Evolutionary conservation across 441 rosid species (phyloP), one percentile per base, ranked within the genome.

Genomic region (Geranium incanum): DNA sequence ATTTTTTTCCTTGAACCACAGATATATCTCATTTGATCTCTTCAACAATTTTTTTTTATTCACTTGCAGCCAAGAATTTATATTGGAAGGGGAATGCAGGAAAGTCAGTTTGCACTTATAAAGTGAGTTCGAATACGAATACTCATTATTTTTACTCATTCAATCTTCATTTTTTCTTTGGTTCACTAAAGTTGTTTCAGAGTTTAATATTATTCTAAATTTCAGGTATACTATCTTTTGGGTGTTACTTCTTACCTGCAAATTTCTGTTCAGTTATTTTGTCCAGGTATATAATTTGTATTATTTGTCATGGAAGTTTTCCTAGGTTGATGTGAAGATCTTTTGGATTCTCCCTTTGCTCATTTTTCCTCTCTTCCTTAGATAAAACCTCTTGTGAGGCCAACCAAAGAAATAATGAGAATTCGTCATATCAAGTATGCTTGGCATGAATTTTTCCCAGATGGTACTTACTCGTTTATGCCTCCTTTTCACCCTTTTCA

Each of bases 31-130:
- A 52, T 70, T 77, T 70, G n/a, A 72, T 81, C 70, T 72, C 67
- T 71, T 83, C 52, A 81, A 63, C 71, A 69, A 18, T 68, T 45
- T 36, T 72, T 72, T 68, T 71, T 48, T 48, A 8, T 57, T 63
- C 71, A 12, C 75, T 71, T 81, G 82, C 95, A 95, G 98, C 99
- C 96, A 73, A 89, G 99, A 83, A 85, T 93, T 71, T 95, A 93
- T 70, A 78, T 95, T 38, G 99, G 98, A 67, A 89, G 98, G 80
- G 99, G 99, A 75, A 93, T 95, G 98, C 99, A 95, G 80, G 99
- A 95, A 83, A 95, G 98, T 77, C 99, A 95, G 78, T 84, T 93
- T 84, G 75, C 95, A 70, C 94, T 95, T 64, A 70, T 95, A 68
- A 93, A 91, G 99, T 95, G 79, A 89, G 98, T 84, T 60, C 57